Base-by-base conservation (phyloP, 2,329 filamentous ascomycete species). In the Geoglossum cookeanum region DNA sequence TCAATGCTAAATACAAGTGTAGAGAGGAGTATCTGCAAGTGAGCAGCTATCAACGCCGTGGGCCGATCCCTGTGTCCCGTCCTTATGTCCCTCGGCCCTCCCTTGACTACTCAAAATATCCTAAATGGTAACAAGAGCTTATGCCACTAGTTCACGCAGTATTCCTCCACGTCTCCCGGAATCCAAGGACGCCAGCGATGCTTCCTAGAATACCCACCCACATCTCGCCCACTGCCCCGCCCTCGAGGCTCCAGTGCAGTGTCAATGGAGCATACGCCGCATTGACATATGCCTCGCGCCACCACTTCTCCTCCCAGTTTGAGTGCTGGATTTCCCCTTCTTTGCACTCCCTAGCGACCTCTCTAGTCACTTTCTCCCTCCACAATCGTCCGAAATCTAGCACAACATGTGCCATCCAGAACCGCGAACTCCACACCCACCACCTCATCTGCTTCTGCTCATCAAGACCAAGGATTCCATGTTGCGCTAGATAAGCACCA, bases 221-320 rank as follows among this genome's bases (percentile, higher is more conserved):
- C 59, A 74, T 72, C 59, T 83, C 78, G 39, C 76, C 75, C 57
- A 86, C 68, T 8, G 81, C 66, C 0, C 85, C 87, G 58, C 78
- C 72, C 59, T 85, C 80, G 45, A 83, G 68, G 64, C 87, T 84
- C 84, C 86, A 95, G 72, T 96, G 88, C 30, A 91, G 65, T 60
- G 87, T 91, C 67, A 94, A 73, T 35, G 90, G 88, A 58, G 85
- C 80, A 81, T 87, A 94, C 35, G 84, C 81, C 60, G 80, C 66
- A 69, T 88, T 89, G 47, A 82, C 77, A 22, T 81, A 73, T 56
- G 91, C 70, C 65, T 83, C 78, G 65, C 77, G 80, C 74, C 78
- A 82, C 79, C 79, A 89, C 59, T 65, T 68, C 62, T 64, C 63
- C 39, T 68, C 66, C 33, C 68, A 61, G 29, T 58, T 56, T 29